These are phyloP conservation scores for Nidula microcarpa DNA, from an alignment of 768 basidiomycete genomes.

Conservation along the genomic window DNA sequence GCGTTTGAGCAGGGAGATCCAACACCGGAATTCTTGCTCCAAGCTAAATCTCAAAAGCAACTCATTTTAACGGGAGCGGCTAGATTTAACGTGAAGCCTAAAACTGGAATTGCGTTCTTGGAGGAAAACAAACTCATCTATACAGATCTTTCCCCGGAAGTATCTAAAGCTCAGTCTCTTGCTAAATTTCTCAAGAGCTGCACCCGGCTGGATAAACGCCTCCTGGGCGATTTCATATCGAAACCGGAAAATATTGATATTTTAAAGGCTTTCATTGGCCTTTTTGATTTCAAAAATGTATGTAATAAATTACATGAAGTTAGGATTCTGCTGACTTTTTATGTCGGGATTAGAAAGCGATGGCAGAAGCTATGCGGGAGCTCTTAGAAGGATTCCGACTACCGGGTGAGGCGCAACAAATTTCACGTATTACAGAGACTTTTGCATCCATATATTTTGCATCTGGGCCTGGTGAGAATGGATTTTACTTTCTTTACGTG, in stretches of 20 bases:
- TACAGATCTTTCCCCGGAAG: constrained; percentile 50
- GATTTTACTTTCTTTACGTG: neutral
- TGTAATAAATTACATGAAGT: constrained; percentile 18
- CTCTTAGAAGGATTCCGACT: constrained; percentile 90
- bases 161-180: constrained; percentile 62
- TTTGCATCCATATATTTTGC: constrained; percentile 93
- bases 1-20: constrained; percentile 44
- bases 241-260: constrained; percentile 83
- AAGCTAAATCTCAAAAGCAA: constrained; percentile 82
- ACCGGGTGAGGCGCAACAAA: constrained; percentile 95
- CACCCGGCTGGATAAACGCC: constrained; percentile 84
- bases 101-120: constrained; percentile 83
- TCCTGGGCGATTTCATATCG: constrained; percentile 91
- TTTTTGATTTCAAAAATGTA: constrained; percentile 90
- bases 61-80: constrained; percentile 79
- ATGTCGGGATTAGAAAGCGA: constrained; percentile 63
- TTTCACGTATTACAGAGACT: constrained; percentile 88
- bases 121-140: constrained; percentile 93
- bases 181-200: constrained; percentile 85
- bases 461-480: constrained; percentile 63
- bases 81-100: constrained; percentile 92
- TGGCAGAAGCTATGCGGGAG: constrained; percentile 96
- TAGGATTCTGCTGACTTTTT: neutral
- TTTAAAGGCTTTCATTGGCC: constrained; percentile 79
- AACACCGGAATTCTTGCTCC: constrained; percentile 52